A percentile compares a stretch with the other conserved stretches of the same genome.
Evolutionary conservation across 1,284 basidiomycete genomes (phyloP).

Genomic region (Microstroma glucosiphilum): DNA sequence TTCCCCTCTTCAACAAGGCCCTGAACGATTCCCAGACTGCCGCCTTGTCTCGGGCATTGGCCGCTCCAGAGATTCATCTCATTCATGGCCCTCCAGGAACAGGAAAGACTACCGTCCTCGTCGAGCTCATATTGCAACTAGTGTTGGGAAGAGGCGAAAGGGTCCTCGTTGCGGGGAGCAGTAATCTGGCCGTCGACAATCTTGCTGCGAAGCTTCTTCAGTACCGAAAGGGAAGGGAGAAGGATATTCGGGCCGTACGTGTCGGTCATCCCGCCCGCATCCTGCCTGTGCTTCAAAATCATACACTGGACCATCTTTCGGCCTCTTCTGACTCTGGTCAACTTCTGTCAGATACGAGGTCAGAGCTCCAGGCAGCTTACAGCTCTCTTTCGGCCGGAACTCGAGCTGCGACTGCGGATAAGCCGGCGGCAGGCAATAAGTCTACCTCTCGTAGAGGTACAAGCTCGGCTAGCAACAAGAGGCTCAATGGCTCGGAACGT

Average conservation of each 20-base stretch:
- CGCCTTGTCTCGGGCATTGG: slow-evolving; percentile 69
- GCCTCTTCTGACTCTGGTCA: slow-evolving; percentile 49
- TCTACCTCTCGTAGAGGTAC: slow-evolving; percentile 23
- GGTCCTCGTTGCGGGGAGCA: slow-evolving; percentile 80
- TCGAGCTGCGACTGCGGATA: slow-evolving; percentile 17
- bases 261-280: slow-evolving; percentile 77
- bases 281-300: slow-evolving; percentile 66
- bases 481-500: slow-evolving; percentile 68
- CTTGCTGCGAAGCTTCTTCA: slow-evolving; percentile 27
- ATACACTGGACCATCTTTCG: slow-evolving; percentile 83
- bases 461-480: slow-evolving; percentile 41
- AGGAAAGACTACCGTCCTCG: slow-evolving; percentile 51
- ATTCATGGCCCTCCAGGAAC: slow-evolving; percentile 89
- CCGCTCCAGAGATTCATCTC: slow-evolving; percentile 69
- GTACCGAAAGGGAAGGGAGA: slow-evolving; percentile 20
- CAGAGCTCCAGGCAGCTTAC: slow-evolving; percentile 28
- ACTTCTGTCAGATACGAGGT: slow-evolving; percentile 36
- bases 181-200: slow-evolving; percentile 72
- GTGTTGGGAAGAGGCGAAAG: slow-evolving; percentile 38
- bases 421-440: slow-evolving; percentile 38
- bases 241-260: slow-evolving; percentile 28
- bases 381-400: slow-evolving; percentile 8
- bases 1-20: slow-evolving; percentile 64
- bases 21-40: slow-evolving; percentile 78
- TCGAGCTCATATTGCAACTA: slow-evolving; percentile 52